Evolutionary conservation across 2,329 filamentous ascomycete genomes (phyloP).

Genomic region (Diaporthe eres): DNA sequence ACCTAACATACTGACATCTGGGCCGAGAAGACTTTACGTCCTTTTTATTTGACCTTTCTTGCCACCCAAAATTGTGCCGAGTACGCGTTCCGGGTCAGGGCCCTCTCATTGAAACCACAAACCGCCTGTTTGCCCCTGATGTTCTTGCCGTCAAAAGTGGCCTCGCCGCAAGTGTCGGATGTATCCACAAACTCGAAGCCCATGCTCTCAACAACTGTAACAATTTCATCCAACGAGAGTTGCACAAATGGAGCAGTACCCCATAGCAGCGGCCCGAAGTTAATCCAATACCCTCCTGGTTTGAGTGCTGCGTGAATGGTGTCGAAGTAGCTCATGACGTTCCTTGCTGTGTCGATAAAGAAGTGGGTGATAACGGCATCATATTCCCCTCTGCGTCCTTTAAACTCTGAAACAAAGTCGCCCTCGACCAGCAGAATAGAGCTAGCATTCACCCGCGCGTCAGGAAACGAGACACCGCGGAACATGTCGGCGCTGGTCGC

Average conservation of each 20-base stretch:
- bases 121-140: neutral
- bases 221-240: neutral
- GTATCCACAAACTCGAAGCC: neutral
- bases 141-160: neutral
- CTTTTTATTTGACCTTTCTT: neutral
- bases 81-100: neutral
- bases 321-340: neutral
- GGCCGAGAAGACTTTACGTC: too few species aligned
- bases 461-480: neutral
- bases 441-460: neutral
- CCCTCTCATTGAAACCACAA: neutral
- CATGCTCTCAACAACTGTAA: neutral
- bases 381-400: neutral
- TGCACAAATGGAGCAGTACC: neutral
- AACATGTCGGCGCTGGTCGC: neutral
- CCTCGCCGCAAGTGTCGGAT: neutral
- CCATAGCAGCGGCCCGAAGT: neutral
- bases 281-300: neutral
- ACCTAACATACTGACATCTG: too few species aligned
- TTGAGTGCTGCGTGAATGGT: neutral
- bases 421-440: neutral
- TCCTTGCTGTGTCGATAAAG: conserved; percentile 1
- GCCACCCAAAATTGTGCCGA: conserved; percentile 9
- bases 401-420: neutral
- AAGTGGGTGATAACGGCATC: neutral